Conservation (phyloP, 2,329 filamentous ascomycete species). For the Plectosphaerella sp. region DNA sequence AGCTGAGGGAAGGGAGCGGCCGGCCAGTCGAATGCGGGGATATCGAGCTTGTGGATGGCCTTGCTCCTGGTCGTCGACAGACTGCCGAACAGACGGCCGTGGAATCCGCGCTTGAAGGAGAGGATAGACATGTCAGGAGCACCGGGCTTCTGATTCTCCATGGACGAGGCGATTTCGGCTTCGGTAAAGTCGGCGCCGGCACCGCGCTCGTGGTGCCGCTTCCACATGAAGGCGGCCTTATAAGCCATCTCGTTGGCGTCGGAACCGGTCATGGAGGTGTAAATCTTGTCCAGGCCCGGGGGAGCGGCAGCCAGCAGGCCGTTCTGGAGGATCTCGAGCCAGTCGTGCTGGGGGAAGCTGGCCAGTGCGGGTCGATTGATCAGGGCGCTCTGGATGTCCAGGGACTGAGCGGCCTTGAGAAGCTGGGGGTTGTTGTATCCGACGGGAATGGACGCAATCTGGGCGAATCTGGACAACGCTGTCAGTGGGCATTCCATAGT, state of each 20-base stretch:
- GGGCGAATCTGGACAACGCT: constrained; percentile 54
- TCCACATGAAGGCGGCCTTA: constrained; percentile 84
- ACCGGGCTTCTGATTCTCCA: constrained; percentile 70
- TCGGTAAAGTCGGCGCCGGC: constrained; percentile 64
- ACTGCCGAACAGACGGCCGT: constrained; percentile 75
- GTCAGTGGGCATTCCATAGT: background rate
- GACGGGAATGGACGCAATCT: constrained; percentile 80
- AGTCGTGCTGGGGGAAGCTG: constrained; percentile 75
- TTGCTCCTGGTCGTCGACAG: constrained; percentile 78
- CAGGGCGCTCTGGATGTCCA: constrained; percentile 68
- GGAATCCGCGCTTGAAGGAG: constrained; percentile 74
- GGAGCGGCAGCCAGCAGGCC: constrained; percentile 71
- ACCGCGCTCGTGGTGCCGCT: constrained; percentile 67
- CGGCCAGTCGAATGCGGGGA: constrained; percentile 82
- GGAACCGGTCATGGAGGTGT: constrained; percentile 74
- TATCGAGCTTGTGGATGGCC: constrained; percentile 81
- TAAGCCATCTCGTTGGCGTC: constrained; percentile 83
- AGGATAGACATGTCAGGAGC: constrained; percentile 72
- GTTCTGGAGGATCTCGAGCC: constrained; percentile 66
- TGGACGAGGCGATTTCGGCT: constrained; percentile 62
- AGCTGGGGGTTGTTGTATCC: constrained; percentile 77
- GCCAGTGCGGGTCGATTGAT: constrained; percentile 77
- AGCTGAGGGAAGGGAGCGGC: constrained; percentile 73
- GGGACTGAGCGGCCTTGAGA: constrained; percentile 58
- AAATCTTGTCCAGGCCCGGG: constrained; percentile 72